Base-by-base conservation (phyloP, 2,329 filamentous ascomycete species). In the Aspergillus jensenii region DNA sequence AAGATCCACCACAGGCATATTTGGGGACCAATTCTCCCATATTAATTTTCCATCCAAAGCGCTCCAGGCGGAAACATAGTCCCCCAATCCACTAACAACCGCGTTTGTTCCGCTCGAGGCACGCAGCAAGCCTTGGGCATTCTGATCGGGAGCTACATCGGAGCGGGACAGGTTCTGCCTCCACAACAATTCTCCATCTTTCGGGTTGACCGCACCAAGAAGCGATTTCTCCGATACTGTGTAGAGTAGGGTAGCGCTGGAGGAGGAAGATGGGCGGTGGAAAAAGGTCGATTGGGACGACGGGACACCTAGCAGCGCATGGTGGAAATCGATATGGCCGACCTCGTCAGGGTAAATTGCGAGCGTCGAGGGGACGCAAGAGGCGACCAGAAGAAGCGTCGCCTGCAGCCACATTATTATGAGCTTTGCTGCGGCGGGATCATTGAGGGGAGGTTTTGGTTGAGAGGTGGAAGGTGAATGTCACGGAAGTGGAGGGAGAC, bases 291-390 rank as follows among this genome's bases (percentile, higher is more conserved):
- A 90, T 62, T 90, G 86, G 72, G 85, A 81, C 73, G 89, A 89
- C 55, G 95, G 92, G 39, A 90, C 78, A 69, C 95, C 95, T 69
- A 99, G 81, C 49, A 98, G 87, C 64, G 90, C 86, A 79, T 96
- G 87, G 78, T 98, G 93, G 79, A 92, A 98, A 78, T 99, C 95
- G 74, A 96, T 85, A 68, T 91, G 84, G 79, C 88, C 93, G 65
- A 96, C 92, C 76, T 99, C 93, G 72, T 99, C 95, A 66, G 85
- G 82, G 79, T 92, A 96, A 59, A 98, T 86, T 64, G 92, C 90
- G 69, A 77, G 72, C 52, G 84, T 67, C 79, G 71, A 81, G 69
- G 67, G 80, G 72, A 65, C 79, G 78, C 68, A 87, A 52, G 70
- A 74, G 62, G 75, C 71, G 65, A 75, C 67, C 64, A 74, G 60